Percentiles rank a stretch among this genome's conserved stretches.
phyloP scores from a whole-genome alignment of 2,329 filamentous ascomycete species.

The Aciculosporium take region DNA sequence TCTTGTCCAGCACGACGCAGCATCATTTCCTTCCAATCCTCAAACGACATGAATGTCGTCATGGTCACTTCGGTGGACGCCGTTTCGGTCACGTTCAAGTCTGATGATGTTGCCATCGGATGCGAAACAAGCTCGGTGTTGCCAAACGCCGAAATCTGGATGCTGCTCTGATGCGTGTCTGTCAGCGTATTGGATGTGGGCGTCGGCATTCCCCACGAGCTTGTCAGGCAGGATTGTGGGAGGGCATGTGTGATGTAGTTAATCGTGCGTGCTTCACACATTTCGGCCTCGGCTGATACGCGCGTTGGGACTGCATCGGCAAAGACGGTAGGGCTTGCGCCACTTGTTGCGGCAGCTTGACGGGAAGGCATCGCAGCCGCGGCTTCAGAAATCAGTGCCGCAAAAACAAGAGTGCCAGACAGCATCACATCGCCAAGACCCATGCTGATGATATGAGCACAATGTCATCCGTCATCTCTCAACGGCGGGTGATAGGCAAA shows the following conservation, averaged over 20 bases:
- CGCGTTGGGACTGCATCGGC: background rate
- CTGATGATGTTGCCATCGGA: background rate
- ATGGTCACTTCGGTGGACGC: slow-evolving; percentile 5
- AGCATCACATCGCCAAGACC: slow-evolving; percentile 1
- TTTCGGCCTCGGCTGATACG: background rate
- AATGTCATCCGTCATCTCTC: slow-evolving; percentile 4
- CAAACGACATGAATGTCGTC: slow-evolving; percentile 75
- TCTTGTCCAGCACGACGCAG: slow-evolving; percentile 70
- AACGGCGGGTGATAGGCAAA: background rate
- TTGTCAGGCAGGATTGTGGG: slow-evolving; percentile 60
- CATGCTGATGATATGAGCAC: slow-evolving; percentile 4
- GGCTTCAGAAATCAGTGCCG: background rate
- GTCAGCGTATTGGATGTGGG: slow-evolving; percentile 5
- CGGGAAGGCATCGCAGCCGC: background rate
- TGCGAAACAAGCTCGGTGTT: background rate
- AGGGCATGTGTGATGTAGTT: slow-evolving; percentile 73
- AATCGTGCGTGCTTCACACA: slow-evolving; percentile 48
- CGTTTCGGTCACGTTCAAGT: slow-evolving; percentile 4
- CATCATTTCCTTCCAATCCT: slow-evolving; percentile 96
- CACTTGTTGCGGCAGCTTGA: background rate
- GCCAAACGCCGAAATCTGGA: background rate
- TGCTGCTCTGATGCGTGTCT: background rate
- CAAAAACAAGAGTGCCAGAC: background rate
- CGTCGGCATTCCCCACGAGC: slow-evolving; percentile 34
- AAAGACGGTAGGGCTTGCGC: background rate